Percentiles rank a stretch among this genome's conserved stretches.
Conservation (phyloP, 768 basidiomycete genomes). For the Phaffia australis region DNA sequence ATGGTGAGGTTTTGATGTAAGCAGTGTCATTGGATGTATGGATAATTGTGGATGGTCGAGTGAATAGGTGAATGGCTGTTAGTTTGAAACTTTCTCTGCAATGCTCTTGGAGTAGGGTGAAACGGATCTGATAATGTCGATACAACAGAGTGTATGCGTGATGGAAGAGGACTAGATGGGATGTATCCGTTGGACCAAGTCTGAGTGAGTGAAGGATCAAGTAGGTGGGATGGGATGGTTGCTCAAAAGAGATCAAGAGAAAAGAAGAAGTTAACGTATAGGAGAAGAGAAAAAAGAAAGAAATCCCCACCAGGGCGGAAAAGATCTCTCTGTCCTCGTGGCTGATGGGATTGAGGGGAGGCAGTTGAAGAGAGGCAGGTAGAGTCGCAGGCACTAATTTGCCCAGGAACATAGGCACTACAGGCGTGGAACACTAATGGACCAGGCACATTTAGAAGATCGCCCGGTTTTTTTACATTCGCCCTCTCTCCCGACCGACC, state of each 20-base stretch:
- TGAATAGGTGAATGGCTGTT: neutral
- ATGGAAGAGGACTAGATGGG: neutral
- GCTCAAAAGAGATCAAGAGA: neutral
- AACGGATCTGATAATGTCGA: neutral
- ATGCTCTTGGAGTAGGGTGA: neutral
- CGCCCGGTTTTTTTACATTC: too few relatives aligned
- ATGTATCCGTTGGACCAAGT: neutral
- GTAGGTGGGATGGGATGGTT: neutral
- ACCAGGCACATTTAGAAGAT: too few relatives aligned
- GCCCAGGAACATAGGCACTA: too few relatives aligned
- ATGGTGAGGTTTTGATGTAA: too few relatives aligned
- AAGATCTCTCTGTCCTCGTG: too few relatives aligned
- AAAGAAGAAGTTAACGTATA: too few relatives aligned
- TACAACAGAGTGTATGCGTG: too few relatives aligned
- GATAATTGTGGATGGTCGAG: neutral
- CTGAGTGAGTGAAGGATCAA: neutral
- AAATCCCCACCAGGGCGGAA: neutral
- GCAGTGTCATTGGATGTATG: too few relatives aligned
- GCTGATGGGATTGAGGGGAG: neutral
- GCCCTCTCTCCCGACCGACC: too few relatives aligned
- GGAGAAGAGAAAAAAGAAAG: neutral
- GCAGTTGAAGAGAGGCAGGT: neutral
- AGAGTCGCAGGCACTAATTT: too few relatives aligned
- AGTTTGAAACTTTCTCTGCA: neutral
- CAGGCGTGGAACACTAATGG: too few relatives aligned